Evolutionary conservation across 257 asterid species (phyloP).

Genomic region (Mentha longifolia): DNA sequence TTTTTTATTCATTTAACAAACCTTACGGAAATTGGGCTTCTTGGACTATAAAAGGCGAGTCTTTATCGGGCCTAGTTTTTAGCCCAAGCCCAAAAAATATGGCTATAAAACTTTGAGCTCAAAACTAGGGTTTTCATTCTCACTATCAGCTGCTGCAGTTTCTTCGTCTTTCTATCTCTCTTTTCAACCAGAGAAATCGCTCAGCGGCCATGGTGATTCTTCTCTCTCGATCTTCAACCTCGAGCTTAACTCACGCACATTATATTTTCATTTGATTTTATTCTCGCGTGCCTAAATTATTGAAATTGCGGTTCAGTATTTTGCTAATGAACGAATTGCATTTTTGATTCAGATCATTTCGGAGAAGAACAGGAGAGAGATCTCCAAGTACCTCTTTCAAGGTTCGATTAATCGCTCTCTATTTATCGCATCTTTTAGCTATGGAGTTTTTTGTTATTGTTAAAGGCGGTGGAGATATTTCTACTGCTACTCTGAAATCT

Average conservation of each 20-base stretch:
- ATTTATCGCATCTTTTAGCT: too few species aligned
- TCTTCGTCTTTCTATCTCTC: background rate
- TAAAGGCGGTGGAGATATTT: too few species aligned
- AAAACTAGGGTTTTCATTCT: constrained; percentile 36
- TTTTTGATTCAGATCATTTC: constrained; percentile 61
- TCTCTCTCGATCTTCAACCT: background rate
- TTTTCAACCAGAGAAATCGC: constrained; percentile 17
- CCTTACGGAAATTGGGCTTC: background rate
- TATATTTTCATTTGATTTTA: background rate
- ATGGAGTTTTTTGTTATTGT: background rate
- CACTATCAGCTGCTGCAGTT: constrained; percentile 32
- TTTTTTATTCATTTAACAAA: too few species aligned
- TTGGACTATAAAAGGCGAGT: background rate
- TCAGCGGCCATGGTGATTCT: constrained; percentile 41
- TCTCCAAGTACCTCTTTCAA: constrained; percentile 94
- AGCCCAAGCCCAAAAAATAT: background rate
- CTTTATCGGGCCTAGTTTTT: background rate
- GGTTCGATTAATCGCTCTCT: constrained; percentile 39
- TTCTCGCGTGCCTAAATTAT: background rate
- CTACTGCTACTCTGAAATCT: too few species aligned
- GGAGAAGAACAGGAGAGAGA: constrained; percentile 91
- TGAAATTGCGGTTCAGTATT: background rate
- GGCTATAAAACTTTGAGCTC: background rate
- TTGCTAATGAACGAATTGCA: background rate
- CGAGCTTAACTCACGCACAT: background rate